These are phyloP conservation scores for Malus hybrid DNA, from an alignment of 331 rosid genomes.

Conservation along the genomic window DNA sequence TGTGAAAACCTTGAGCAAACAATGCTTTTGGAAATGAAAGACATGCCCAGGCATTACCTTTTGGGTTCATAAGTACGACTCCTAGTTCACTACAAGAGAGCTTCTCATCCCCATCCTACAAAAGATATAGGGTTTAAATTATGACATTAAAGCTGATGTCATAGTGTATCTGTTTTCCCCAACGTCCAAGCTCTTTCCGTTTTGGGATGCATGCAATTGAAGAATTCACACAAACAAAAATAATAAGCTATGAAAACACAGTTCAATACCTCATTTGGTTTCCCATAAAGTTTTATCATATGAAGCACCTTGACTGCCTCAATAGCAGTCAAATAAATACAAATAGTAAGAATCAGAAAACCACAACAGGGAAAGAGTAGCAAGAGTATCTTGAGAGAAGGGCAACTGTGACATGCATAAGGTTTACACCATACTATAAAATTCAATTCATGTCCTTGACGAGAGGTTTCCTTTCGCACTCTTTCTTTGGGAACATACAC, in stretches of 20 bases:
- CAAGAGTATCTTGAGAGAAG: background rate
- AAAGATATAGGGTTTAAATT: too few species aligned
- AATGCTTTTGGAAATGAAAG: too few species aligned
- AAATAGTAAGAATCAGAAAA: background rate
- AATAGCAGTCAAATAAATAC: background rate
- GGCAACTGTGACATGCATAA: background rate
- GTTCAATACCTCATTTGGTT: conserved; percentile 54
- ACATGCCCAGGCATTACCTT: too few species aligned
- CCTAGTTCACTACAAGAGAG: too few species aligned
- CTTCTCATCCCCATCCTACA: too few species aligned
- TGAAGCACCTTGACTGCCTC: conserved; percentile 89
- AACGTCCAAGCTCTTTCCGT: too few species aligned
- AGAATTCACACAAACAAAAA: too few species aligned
- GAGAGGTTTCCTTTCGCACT: conserved; percentile 45
- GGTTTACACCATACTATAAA: conserved; percentile 59
- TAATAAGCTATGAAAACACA: background rate
- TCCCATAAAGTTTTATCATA: conserved; percentile 83
- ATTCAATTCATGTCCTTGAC: conserved; percentile 83
- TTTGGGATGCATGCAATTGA: too few species aligned
- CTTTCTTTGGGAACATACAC: conserved; percentile 87
- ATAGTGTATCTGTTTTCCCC: too few species aligned
- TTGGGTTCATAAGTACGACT: too few species aligned
- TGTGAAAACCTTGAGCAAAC: too few species aligned
- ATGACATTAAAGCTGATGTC: too few species aligned
- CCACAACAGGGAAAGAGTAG: background rate